A percentile compares a stretch with the other conserved stretches of the same genome.
These are phyloP conservation scores for Lepidium campestre DNA, from an alignment of 441 rosid species.

Conservation along the genomic window DNA sequence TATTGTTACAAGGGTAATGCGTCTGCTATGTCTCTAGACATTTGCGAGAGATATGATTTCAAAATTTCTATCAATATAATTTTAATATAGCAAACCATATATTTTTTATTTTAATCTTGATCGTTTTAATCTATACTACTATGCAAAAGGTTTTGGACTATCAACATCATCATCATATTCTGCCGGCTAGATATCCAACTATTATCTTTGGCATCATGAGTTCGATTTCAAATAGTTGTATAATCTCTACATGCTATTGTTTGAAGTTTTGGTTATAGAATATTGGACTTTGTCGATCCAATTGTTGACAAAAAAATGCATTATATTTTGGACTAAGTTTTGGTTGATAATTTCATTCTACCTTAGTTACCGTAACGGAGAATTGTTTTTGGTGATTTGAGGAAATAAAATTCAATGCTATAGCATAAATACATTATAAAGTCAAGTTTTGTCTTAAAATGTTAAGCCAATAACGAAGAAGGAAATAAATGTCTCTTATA, in stretches of 20 bases:
- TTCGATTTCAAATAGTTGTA: too few species aligned
- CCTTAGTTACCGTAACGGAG: neutral
- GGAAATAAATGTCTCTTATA: neutral
- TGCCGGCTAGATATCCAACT: too few species aligned
- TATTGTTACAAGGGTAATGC: constrained; percentile 7
- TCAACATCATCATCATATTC: too few species aligned
- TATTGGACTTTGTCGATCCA: too few species aligned
- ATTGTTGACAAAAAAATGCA: too few species aligned
- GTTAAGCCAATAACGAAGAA: neutral
- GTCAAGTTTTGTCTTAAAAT: neutral
- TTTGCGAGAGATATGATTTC: constrained; percentile 12
- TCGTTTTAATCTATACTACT: too few species aligned
- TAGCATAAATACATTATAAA: neutral
- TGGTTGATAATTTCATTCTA: neutral
- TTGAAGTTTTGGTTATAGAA: too few species aligned
- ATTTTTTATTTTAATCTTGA: neutral
- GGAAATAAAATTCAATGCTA: neutral
- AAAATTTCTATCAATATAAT: neutral
- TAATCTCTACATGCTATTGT: too few species aligned
- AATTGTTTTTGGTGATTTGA: neutral
- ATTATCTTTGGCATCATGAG: too few species aligned
- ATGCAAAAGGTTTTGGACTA: too few species aligned
- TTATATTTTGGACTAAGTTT: neutral
- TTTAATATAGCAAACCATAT: neutral
- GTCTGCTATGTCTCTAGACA: constrained; percentile 24